Base-by-base conservation (phyloP, 108 stramenopile species). In the Cyclotella cryptica region DNA sequence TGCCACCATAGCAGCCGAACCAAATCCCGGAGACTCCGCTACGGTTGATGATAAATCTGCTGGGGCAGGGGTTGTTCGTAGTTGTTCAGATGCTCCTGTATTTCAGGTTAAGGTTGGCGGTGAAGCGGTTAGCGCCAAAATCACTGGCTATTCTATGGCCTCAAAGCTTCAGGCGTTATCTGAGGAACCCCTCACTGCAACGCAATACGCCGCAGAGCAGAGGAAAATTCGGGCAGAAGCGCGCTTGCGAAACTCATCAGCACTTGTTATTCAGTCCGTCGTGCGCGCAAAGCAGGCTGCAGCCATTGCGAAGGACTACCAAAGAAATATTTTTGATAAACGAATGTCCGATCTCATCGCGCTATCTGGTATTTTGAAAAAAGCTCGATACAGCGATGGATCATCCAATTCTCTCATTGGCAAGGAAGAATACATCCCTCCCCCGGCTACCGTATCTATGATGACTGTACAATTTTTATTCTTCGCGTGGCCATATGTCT, bases 361-460 rank as follows among this genome's bases (percentile, higher is more conserved):
- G 12, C 52, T 92, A 52, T 27, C 72, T 2, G 70, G 69, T 52
- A 79, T 90, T 49, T 47, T 95, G 18, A 75, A 80, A 41, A 75
- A 80, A 74, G 80, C 62, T 72, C 67, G 24, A n/a, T 3, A 52
- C 7, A 58, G 3, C 27, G 9, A 58, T 6, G 57, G 13, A 14
- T 14, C 13, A 58, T 22, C 22, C 26, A 27, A 58, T 4, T 24
- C 57, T 58, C 22, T 22, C 22, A 4, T 58, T 24, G 57, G 57
- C 22, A 76, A 74, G 21, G 74, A 58, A 57, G 77, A 70, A 19
- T 94, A 91, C 77, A 72, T 91, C 30, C 88, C 90, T 12, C 94
- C 94, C 61, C 88, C 86, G 10, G 89, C 91, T 12, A 90, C 89
- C 0, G 86, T 70, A 13, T 88, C 89, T 7, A 75, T 86, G 3